A percentile compares a stretch with the other conserved stretches of the same genome.
These are phyloP conservation scores for Termitomyces sp. DNA, from an alignment of 768 basidiomycete genomes.

Conservation along the genomic window DNA sequence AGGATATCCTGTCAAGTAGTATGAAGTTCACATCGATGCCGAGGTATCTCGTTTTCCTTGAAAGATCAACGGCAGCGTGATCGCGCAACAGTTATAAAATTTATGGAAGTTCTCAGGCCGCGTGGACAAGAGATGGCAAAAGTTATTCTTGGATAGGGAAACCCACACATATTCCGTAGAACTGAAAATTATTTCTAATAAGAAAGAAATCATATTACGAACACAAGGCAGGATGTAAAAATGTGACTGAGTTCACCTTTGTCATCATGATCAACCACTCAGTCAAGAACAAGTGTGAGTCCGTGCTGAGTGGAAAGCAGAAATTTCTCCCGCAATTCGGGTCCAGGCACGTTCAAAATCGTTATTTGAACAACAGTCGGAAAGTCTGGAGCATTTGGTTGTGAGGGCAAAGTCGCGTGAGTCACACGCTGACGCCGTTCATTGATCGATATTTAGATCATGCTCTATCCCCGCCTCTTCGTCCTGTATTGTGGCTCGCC, in stretches of 20 bases:
- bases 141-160: not conserved
- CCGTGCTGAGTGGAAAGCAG: not conserved
- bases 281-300: not conserved
- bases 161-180: not conserved
- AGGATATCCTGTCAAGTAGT: not conserved
- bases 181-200: not conserved
- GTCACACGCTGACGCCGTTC: not conserved
- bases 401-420: not conserved
- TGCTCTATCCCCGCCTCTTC: no score
- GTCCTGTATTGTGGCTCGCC: no score
- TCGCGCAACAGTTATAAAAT: not conserved
- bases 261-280: not conserved
- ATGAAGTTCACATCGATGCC: not conserved
- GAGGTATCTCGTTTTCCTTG: no score
- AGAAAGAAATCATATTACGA: not conserved
- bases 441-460: not conserved
- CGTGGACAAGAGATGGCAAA: not conserved
- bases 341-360: not conserved
- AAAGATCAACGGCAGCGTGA: not conserved
- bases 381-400: not conserved
- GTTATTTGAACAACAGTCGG: not conserved
- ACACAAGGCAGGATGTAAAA: not conserved
- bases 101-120: not conserved
- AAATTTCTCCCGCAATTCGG: not conserved
- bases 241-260: not conserved